A percentile compares a stretch with the other conserved stretches of the same genome.
Conservation (phyloP, 225 moss, liverwort and hornwort species). For the Neckera pumila region DNA sequence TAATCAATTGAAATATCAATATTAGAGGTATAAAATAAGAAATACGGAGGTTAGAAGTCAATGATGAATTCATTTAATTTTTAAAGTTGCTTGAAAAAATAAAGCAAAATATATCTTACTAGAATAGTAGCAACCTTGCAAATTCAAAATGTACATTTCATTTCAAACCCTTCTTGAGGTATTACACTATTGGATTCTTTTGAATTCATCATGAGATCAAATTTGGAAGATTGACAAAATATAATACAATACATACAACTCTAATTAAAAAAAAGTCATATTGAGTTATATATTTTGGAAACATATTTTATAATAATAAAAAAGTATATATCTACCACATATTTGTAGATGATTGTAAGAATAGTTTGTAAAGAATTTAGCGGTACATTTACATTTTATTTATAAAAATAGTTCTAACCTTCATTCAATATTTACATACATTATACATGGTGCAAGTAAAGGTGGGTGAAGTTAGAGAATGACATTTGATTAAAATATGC, state of each 20-base stretch:
- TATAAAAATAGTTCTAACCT: accelerated
- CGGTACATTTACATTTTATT: neutral
- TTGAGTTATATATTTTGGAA: too few species aligned
- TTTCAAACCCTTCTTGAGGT: neutral
- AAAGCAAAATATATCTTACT: neutral
- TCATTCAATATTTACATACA: neutral
- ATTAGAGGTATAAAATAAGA: too few species aligned
- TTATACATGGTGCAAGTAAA: neutral
- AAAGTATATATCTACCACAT: neutral
- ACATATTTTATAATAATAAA: neutral
- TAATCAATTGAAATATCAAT: neutral
- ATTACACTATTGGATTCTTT: accelerated
- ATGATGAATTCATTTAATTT: neutral
- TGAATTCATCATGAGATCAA: neutral
- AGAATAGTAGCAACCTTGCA: neutral
- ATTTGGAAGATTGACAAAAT: neutral
- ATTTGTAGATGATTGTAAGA: neutral
- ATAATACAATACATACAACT: accelerated
- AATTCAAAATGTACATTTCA: neutral
- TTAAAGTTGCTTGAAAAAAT: neutral
- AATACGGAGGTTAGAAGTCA: accelerated
- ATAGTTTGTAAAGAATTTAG: neutral
- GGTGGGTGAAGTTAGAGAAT: accelerated
- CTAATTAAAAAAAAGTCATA: too few species aligned
- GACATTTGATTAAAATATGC: neutral